Base-by-base conservation (phyloP, 116 monocot species). In the Dioscorea cayenensis region DNA sequence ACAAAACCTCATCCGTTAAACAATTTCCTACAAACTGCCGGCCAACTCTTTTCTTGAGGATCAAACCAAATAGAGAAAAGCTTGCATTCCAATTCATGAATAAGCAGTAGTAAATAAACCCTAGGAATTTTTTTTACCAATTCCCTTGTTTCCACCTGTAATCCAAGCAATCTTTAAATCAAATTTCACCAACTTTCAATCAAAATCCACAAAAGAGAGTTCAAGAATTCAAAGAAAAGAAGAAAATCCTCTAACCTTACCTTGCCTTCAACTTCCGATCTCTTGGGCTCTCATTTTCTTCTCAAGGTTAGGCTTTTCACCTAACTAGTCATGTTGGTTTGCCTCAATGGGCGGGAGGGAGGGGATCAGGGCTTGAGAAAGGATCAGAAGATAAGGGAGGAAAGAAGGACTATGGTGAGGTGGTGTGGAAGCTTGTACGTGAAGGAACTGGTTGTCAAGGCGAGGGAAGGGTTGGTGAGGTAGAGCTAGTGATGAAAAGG, bases 11-110 rank as follows among this genome's bases (percentile, higher is more conserved):
- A n/a, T n/a, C 37, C 37, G 7, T 37, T 37, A 37, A 37, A 37
- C 37, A 37, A n/a, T n/a, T n/a, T n/a, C n/a, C n/a, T n/a, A n/a
- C n/a, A n/a, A n/a, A n/a, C n/a, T n/a, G n/a, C n/a, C n/a, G n/a
- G n/a, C n/a, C n/a, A 97, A 84, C 71, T 79, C 51, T 66, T 93
- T 84, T 13, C 97, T 93, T 97, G 70, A 50, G 78, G 23, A 61
- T 21, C 9, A 37, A 37, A 7, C 3, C 3, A 37, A 3, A 37
- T 3, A 37, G 37, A 37, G 37, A 37, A 7, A 37, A 37, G 37
- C 3, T 37, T 37, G 3, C 37, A 37, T 4, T 37, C 37, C 37
- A 55, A 55, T 3, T 55, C 14, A 55, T 6, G 18, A 55, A 55
- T 14, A 55, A 55, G 16, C 6, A 62, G 7, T 4, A 37, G 23